Evolutionary conservation across 805 yeast species (phyloP), one percentile per base, ranked within the genome.

Genomic region (Middelhovenomyces tepae): DNA sequence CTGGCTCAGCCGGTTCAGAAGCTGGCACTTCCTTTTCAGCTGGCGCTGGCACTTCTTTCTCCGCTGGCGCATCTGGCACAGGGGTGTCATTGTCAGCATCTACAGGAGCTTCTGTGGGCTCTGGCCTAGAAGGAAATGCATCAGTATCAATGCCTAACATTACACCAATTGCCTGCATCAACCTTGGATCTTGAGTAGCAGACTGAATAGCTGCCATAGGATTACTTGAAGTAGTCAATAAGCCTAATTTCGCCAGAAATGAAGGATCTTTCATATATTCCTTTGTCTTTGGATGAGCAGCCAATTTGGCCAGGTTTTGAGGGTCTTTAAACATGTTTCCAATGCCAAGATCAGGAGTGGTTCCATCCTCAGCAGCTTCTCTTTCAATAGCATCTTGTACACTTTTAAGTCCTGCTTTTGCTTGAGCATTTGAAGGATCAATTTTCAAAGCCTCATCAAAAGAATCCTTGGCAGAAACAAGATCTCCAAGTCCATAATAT

Each of bases 101-200:
- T 14, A 49, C 38, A 19, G 34, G 22, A 17, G 39, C 49, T 14
- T 35, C 44, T n/a, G 25, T 31, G 20, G 26, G 47, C 49, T 35
- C n/a, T n/a, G n/a, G n/a, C n/a, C n/a, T n/a, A 6, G 17, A 10
- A 7, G 19, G 19, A 9, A 26, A n/a, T 18, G 50, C 60, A n/a
- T 56, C 56, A 54, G 65, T 62, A 47, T 71, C 73, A 44, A 89
- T 71, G 23, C 96, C 97, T 64, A 89, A 69, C 46, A 84, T 62
- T 4, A 86, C 75, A 21, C 86, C 87, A 75, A 89, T 71, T 38
- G 89, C 73, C 17, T 85, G 78, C 94, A 87, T 81, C 53, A 91
- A 59, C 48, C 95, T 73, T 42, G 83, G 91, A 53, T 87, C 96
- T 27, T 73, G 58, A 55, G 81, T 66, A 62, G 86, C 69, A 40